Percentiles rank a stretch among this genome's conserved stretches.
phyloP scores from a whole-genome alignment of 345 rosid species.

The Moricandia arvensis region DNA sequence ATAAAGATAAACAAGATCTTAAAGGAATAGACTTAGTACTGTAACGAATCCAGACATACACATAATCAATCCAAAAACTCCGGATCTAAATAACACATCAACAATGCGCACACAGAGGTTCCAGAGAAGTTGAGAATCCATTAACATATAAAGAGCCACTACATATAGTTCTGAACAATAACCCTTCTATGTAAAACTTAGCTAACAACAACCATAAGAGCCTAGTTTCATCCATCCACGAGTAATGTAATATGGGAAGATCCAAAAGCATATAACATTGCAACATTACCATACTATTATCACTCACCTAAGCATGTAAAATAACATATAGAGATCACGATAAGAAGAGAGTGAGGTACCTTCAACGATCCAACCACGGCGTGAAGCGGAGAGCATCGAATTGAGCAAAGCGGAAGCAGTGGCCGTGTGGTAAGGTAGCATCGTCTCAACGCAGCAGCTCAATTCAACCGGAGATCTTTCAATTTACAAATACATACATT shows the following conservation, averaged over 20 bases:
- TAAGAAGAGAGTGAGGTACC: slow-evolving; percentile 25
- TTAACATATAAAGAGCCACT: not conserved
- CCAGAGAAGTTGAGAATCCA: not conserved
- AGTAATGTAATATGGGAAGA: too few species aligned
- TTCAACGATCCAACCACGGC: slow-evolving; percentile 41
- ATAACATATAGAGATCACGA: not conserved
- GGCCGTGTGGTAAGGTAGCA: slow-evolving; percentile 89
- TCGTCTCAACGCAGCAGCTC: slow-evolving; percentile 75
- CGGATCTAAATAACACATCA: too few species aligned
- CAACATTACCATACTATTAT: not conserved
- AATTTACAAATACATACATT: not conserved
- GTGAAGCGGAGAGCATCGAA: slow-evolving; percentile 73
- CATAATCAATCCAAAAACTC: too few species aligned
- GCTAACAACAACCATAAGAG: not conserved
- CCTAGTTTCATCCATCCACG: too few species aligned
- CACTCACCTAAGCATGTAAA: not conserved
- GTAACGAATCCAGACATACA: not conserved
- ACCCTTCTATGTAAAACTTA: not conserved
- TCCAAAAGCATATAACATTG: not conserved
- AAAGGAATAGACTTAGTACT: not conserved
- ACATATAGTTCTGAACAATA: not conserved
- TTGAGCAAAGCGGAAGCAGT: slow-evolving; percentile 90
- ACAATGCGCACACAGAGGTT: not conserved
- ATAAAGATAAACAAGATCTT: not conserved
- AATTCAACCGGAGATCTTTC: slow-evolving; percentile 76